phyloP scores from a whole-genome alignment of 1,284 basidiomycete species.

The Clitocybe nebularis region DNA sequence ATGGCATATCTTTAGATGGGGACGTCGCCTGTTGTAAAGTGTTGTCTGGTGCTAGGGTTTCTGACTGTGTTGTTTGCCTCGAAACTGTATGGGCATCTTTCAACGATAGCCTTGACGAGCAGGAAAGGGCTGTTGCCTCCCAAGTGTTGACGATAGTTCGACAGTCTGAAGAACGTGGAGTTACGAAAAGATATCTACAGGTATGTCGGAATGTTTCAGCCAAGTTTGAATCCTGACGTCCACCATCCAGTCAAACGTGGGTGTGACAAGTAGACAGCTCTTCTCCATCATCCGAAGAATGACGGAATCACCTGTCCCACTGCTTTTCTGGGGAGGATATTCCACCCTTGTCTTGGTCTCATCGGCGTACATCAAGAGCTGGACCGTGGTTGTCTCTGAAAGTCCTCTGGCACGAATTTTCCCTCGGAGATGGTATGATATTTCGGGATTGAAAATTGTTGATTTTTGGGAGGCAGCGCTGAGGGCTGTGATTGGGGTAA shows the following conservation, averaged over 20 bases:
- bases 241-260: too few relatives aligned
- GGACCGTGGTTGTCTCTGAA: conserved; percentile 57
- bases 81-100: conserved; percentile 37
- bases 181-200: conserved; percentile 42
- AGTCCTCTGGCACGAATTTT: conserved; percentile 42
- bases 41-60: conserved; percentile 35
- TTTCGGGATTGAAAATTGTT: conserved; percentile 55
- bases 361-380: conserved; percentile 44
- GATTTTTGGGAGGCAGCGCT: conserved; percentile 69
- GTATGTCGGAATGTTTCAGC: conserved; percentile 32
- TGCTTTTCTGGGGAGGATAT: conserved; percentile 70
- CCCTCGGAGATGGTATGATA: conserved; percentile 77
- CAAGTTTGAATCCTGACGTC: too few relatives aligned
- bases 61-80: conserved; percentile 60
- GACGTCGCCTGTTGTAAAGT: conserved; percentile 47
- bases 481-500: conserved; percentile 59
- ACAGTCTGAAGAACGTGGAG: conserved; percentile 40
- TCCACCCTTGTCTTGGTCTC: conserved; percentile 53
- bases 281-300: conserved; percentile 38
- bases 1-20: conserved; percentile 45
- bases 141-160: conserved; percentile 40
- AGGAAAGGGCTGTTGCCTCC: conserved; percentile 32
- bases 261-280: conserved; percentile 22
- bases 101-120: conserved; percentile 27
- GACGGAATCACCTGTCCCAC: conserved; percentile 44